Conservation (phyloP, 495 filamentous ascomycete species). For the Penicillium atrosanguineum region DNA sequence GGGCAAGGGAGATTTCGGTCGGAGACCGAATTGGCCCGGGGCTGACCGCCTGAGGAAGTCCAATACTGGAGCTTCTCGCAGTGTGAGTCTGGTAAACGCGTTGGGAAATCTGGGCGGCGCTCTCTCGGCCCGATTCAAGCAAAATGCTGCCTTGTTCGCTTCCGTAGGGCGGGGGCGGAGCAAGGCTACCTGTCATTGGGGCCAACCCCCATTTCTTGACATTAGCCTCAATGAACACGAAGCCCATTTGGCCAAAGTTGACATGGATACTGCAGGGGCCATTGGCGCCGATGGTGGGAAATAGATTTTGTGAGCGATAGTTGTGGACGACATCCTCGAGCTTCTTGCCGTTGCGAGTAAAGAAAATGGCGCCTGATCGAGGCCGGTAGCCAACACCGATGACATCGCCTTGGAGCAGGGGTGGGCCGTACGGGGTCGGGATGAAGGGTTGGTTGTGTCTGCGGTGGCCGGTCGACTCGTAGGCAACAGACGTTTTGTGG, state of each 20-base stretch:
- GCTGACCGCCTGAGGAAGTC: slow-evolving; percentile 70
- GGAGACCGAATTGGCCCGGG: slow-evolving; percentile 88
- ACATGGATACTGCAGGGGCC: slow-evolving; percentile 91
- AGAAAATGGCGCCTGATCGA: slow-evolving; percentile 92
- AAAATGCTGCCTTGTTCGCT: slow-evolving; percentile 94
- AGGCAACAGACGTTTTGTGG: slow-evolving; percentile 89
- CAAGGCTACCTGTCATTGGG: slow-evolving; percentile 91
- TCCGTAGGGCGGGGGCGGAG: slow-evolving; percentile 93
- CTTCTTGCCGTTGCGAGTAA: slow-evolving; percentile 96
- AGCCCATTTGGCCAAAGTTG: slow-evolving; percentile 96
- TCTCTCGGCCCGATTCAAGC: slow-evolving; percentile 78
- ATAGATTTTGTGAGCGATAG: slow-evolving; percentile 91
- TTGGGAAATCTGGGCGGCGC: slow-evolving; percentile 54
- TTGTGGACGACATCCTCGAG: slow-evolving; percentile 93
- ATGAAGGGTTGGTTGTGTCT: slow-evolving; percentile 90
- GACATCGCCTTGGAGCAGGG: slow-evolving; percentile 87
- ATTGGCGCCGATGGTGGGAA: slow-evolving; percentile 91
- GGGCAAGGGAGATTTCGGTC: slow-evolving; percentile 94
- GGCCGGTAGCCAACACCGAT: slow-evolving; percentile 95
- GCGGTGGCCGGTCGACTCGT: slow-evolving; percentile 80
- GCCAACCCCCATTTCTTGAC: slow-evolving; percentile 99
- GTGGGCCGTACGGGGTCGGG: slow-evolving; percentile 74
- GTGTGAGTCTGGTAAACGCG: slow-evolving; percentile 53
- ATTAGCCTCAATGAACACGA: slow-evolving; percentile 98
- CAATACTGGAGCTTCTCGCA: slow-evolving; percentile 49